A percentile compares a stretch with the other conserved stretches of the same genome.
Evolutionary conservation across 1,139 yeast genomes (phyloP).

Genomic region (Groenewaldozyma auringiensis): DNA sequence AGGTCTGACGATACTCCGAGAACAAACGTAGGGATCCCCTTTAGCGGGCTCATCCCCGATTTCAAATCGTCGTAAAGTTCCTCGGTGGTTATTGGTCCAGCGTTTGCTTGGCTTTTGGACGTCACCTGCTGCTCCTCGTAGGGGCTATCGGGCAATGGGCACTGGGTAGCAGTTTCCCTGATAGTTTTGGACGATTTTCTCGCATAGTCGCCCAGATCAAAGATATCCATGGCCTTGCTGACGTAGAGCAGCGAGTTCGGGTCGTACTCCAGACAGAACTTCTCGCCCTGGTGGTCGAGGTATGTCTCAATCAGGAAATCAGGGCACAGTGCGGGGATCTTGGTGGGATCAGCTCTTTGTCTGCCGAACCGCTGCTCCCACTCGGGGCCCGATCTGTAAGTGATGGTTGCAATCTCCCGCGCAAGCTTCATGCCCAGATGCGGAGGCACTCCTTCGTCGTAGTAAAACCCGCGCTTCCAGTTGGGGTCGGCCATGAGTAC

Average conservation of each 20-base stretch:
- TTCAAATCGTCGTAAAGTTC: conserved; percentile 44
- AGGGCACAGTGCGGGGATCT: conserved; percentile 82
- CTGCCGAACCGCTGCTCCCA: conserved; percentile 93
- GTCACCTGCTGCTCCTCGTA: conserved; percentile 38
- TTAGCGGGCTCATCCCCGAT: conserved; percentile 56
- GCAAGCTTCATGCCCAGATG: conserved; percentile 94
- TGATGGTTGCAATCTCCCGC: conserved; percentile 87
- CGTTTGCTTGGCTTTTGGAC: not conserved
- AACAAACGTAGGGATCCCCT: conserved; percentile 61
- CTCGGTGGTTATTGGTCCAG: conserved; percentile 8
- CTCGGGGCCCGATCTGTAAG: conserved; percentile 93
- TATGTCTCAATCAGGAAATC: conserved; percentile 89
- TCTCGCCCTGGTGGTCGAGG: conserved; percentile 90
- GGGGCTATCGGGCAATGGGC: conserved; percentile 48
- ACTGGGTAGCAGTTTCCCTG: conserved; percentile 27
- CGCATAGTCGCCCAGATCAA: conserved; percentile 60
- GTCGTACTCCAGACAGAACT: conserved; percentile 85
- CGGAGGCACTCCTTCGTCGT: conserved; percentile 63
- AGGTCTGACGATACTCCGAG: conserved; percentile 90
- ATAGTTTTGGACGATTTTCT: conserved; percentile 39
- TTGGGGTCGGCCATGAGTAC: conserved; percentile 91
- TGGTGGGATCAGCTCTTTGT: conserved; percentile 72
- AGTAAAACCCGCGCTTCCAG: conserved; percentile 89
- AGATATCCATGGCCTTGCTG: conserved; percentile 90
- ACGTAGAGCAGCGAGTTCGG: conserved; percentile 82